phyloP scores from a whole-genome alignment of 2,329 filamentous ascomycete genomes.

The Balansia obtecta region DNA sequence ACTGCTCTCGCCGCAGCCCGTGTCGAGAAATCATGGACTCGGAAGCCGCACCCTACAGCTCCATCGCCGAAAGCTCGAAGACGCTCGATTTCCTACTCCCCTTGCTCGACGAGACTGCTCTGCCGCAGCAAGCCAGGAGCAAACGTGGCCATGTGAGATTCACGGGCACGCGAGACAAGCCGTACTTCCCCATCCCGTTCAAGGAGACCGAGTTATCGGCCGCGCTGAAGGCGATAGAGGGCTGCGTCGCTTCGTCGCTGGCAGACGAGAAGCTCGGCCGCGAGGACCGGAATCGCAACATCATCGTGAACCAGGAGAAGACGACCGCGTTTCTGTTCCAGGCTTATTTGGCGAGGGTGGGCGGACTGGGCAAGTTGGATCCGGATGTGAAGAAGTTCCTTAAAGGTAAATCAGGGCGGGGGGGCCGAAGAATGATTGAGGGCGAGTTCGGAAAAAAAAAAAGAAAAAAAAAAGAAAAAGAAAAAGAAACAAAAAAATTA shows the following conservation, averaged over 20 bases:
- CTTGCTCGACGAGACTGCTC: constrained; percentile 16
- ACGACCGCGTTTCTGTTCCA: constrained; percentile 30
- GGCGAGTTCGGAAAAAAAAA: too few species aligned
- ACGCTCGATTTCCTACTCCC: constrained; percentile 14
- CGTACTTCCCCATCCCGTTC: constrained; percentile 34
- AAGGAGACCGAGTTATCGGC: constrained; percentile 32
- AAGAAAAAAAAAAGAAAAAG: too few species aligned
- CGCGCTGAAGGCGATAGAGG: constrained; percentile 32
- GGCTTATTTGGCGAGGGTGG: constrained; percentile 23
- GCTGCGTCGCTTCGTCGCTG: constrained; percentile 19
- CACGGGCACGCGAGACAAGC: constrained; percentile 20
- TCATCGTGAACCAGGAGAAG: constrained; percentile 25
- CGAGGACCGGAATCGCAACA: constrained; percentile 6
- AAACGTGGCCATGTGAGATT: constrained; percentile 19
- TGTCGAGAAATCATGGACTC: neutral
- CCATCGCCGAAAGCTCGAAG: constrained; percentile 13
- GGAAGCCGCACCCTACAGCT: constrained; percentile 11
- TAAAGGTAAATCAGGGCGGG: too few species aligned
- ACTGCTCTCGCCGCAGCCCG: neutral
- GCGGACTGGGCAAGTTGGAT: constrained; percentile 26
- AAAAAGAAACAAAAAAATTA: too few species aligned
- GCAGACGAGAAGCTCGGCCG: constrained; percentile 14
- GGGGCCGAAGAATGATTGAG: too few species aligned
- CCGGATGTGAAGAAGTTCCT: constrained; percentile 12
- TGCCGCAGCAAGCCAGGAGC: constrained; percentile 17